Evolutionary conservation across 805 yeast genomes (phyloP).

Genomic region (Scheffersomyces coipomensis): DNA sequence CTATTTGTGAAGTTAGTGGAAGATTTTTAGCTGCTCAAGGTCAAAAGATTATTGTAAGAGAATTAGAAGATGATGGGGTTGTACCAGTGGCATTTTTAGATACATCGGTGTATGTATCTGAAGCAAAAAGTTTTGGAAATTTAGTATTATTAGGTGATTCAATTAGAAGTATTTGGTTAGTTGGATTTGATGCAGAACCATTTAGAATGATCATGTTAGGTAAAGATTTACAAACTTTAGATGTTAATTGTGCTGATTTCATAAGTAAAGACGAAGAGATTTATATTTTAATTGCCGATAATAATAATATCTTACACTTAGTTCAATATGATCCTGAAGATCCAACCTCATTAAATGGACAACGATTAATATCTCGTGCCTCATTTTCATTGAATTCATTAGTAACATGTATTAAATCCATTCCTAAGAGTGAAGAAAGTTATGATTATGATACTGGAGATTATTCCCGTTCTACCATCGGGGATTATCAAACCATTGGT

Average conservation of each 20-base stretch:
- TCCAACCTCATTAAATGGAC: conserved; percentile 78
- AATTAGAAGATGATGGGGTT: conserved; percentile 81
- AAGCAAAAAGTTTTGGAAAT: conserved; percentile 80
- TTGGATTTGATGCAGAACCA: conserved; percentile 95
- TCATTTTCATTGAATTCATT: conserved; percentile 67
- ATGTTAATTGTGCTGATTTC: conserved; percentile 74
- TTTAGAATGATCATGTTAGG: conserved; percentile 79
- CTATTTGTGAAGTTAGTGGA: conserved; percentile 78
- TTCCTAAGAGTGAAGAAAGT: conserved; percentile 38
- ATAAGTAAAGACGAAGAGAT: conserved; percentile 68
- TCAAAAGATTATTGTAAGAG: conserved; percentile 75
- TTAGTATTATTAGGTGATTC: conserved; percentile 80
- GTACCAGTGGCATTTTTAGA: conserved; percentile 94
- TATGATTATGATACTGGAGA: conserved; percentile 17
- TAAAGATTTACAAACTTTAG: conserved; percentile 64
- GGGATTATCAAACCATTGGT: conserved; percentile 63
- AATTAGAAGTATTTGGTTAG: conserved; percentile 70
- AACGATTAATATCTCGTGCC: conserved; percentile 64
- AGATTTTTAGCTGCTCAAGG: conserved; percentile 84
- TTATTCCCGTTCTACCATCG: conserved; percentile 17
- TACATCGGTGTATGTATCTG: conserved; percentile 74
- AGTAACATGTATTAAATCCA: conserved; percentile 52
- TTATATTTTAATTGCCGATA: conserved; percentile 66
- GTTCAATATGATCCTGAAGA: conserved; percentile 92
- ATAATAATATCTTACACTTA: conserved; percentile 62